Percentiles rank a stretch among this genome's conserved stretches.
Evolutionary conservation across 1,284 basidiomycete species (phyloP).

Genomic region (Ustilago bromivora): DNA sequence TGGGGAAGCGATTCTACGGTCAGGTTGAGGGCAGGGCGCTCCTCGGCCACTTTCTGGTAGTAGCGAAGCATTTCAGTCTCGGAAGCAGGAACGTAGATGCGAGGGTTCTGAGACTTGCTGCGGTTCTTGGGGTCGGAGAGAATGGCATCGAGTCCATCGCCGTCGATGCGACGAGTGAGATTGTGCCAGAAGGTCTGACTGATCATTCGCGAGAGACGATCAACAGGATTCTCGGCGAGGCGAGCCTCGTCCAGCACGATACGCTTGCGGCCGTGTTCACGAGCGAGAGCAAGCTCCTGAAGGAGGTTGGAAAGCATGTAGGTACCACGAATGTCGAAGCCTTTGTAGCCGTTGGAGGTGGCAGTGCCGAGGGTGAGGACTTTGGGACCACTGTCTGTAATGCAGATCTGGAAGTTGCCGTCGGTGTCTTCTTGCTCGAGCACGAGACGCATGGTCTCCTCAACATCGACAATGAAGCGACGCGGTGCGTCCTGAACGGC

Average conservation of each 20-base stretch:
- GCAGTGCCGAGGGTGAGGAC: constrained; percentile 94
- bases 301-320: constrained; percentile 98
- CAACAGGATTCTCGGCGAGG: constrained; percentile 95
- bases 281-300: constrained; percentile 96
- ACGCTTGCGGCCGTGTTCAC: constrained; percentile 91
- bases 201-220: constrained; percentile 97
- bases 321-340: constrained; percentile 78
- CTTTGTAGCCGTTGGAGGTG: constrained; percentile 92
- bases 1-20: constrained; percentile 91
- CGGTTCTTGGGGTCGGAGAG: constrained; percentile 91
- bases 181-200: constrained; percentile 98
- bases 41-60: constrained; percentile 75
- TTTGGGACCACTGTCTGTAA: constrained; percentile 97
- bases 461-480: constrained; percentile 93
- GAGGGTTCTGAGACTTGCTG: constrained; percentile 72
- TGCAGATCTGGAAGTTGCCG: constrained; percentile 92
- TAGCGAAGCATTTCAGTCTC: constrained; percentile 95
- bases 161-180: constrained; percentile 94
- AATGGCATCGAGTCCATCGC: constrained; percentile 94
- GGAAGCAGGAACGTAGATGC: constrained; percentile 92
- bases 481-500: constrained; percentile 71
- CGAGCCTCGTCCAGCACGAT: constrained; percentile 98
- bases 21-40: constrained; percentile 80
- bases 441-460: constrained; percentile 94
- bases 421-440: constrained; percentile 99